These are phyloP conservation scores for Glomus cerebriforme DNA, from an alignment of 192 early-diverging fungal genomes.

Conservation along the genomic window DNA sequence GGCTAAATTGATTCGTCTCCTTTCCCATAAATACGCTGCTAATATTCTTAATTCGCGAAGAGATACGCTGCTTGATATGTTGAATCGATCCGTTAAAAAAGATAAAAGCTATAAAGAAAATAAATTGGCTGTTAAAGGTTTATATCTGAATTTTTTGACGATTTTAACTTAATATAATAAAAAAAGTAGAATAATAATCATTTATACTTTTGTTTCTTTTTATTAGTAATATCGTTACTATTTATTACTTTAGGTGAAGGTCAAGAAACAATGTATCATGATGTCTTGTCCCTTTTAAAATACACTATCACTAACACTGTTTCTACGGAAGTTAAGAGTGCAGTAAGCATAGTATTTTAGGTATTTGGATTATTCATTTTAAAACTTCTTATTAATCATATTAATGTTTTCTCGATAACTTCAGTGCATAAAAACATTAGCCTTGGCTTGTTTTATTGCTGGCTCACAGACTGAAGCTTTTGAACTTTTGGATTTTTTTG, in stretches of 20 bases:
- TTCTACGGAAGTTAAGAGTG: conserved; percentile 47
- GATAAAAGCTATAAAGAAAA: conserved; percentile 42
- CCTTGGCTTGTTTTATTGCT: conserved; percentile 43
- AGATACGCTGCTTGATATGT: conserved; percentile 55
- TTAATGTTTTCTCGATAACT: background rate
- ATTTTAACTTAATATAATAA: background rate
- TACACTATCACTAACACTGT: conserved; percentile 48
- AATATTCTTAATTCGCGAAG: conserved; percentile 52
- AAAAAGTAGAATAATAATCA: no score
- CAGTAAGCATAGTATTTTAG: conserved; percentile 36
- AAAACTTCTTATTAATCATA: background rate
- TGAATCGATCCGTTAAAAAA: conserved; percentile 57
- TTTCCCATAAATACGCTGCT: conserved; percentile 58
- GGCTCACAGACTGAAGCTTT: conserved; percentile 41
- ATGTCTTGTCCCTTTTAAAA: conserved; percentile 47
- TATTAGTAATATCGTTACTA: conserved; percentile 44
- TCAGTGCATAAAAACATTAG: conserved; percentile 41
- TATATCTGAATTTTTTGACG: background rate
- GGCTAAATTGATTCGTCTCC: conserved; percentile 43
- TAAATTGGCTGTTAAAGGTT: conserved; percentile 46
- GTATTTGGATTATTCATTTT: background rate
- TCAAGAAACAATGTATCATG: conserved; percentile 51
- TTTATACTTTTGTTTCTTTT: background rate
- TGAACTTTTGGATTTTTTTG: conserved; percentile 42
- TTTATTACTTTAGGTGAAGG: conserved; percentile 57